Evolutionary conservation across 371 early-diverging fungal species (phyloP), one percentile per base, ranked within the genome.

Genomic region (Circinella minor): DNA sequence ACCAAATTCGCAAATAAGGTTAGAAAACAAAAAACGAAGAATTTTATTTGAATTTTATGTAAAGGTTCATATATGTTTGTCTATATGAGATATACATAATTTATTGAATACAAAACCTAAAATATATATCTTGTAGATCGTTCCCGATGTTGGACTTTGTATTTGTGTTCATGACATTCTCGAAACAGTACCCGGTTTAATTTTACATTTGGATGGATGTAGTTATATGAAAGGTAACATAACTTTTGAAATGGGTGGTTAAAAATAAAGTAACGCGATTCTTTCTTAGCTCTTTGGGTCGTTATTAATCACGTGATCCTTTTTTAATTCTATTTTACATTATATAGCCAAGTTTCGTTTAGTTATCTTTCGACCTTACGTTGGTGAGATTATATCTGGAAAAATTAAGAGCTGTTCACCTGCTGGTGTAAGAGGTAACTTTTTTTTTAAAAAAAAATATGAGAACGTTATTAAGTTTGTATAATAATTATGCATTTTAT

Each of bases 121-220:
- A 27, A 27, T 27, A 27, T 1, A 1, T 43, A 9, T 43, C 3
- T 9, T 38, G 10, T 57, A 93, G 91, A 86, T 95, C 34, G 82
- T 97, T 48, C 96, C 95, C 75, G 92, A 96, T 72, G 87, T 96
- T 9, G 98, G 98, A 15, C 88, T 97, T 7, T 96, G 96, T 74
- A 91, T 98, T 55, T 86, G 91, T 34, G 90, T 94, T 6, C 88
- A 86, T 70, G 98, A 97, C 70, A 82, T 98, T 54, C 63, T 94
- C 1, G 81, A 91, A 37, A 86, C 91, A 11, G 88, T 89, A 67
- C 96, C 97, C 61, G 94, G 92, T 6, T 85, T 89, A 46, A 93
- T 98, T 67, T 88, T 96, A 66, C 91, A 94, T 70, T 88, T 91
- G 39, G 93, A 93, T 69, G 95, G 95, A 10, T 90, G 91, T 69